Conservation (phyloP, 2,329 filamentous ascomycete genomes). For the Colletotrichum sublineola region DNA sequence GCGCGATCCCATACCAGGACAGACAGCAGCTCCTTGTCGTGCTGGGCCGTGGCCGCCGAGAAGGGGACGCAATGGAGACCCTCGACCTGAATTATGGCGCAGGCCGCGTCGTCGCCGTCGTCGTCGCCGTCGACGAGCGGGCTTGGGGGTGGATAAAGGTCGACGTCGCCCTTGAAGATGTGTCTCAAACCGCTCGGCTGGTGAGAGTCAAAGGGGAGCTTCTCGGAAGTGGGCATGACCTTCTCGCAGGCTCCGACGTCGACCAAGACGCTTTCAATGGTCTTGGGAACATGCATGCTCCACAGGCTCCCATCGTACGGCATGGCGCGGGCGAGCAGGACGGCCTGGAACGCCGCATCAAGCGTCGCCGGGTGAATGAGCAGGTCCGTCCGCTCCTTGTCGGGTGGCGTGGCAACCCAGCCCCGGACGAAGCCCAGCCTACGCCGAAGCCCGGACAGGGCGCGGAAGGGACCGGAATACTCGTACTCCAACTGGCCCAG, state of each 20-base stretch:
- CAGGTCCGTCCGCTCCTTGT: not conserved
- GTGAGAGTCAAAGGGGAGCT: too few species aligned
- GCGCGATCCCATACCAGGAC: too few species aligned
- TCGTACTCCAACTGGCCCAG: constrained; percentile 16
- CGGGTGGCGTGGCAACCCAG: not conserved
- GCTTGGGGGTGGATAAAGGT: too few species aligned
- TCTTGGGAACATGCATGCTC: constrained; percentile 8
- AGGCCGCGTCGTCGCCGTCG: too few species aligned
- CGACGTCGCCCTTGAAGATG: too few species aligned
- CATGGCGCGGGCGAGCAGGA: constrained; percentile 14
- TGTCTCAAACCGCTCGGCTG: too few species aligned
- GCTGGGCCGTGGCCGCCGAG: too few species aligned
- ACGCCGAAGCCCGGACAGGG: constrained; percentile 14
- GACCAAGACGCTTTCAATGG: constrained; percentile 16
- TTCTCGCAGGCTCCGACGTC: constrained; percentile 6
- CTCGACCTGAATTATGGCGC: too few species aligned
- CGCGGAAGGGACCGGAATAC: constrained; percentile 14
- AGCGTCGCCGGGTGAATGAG: constrained; percentile 18
- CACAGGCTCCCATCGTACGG: constrained; percentile 10
- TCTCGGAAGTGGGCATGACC: too few species aligned
- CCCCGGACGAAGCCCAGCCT: constrained; percentile 14
- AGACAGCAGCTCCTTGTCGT: too few species aligned
- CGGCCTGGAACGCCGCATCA: constrained; percentile 26
- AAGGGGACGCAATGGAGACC: too few species aligned
- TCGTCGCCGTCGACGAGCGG: too few species aligned